Conservation (phyloP, 2,329 filamentous ascomycete genomes). For the Zymoseptoria passerinii region DNA sequence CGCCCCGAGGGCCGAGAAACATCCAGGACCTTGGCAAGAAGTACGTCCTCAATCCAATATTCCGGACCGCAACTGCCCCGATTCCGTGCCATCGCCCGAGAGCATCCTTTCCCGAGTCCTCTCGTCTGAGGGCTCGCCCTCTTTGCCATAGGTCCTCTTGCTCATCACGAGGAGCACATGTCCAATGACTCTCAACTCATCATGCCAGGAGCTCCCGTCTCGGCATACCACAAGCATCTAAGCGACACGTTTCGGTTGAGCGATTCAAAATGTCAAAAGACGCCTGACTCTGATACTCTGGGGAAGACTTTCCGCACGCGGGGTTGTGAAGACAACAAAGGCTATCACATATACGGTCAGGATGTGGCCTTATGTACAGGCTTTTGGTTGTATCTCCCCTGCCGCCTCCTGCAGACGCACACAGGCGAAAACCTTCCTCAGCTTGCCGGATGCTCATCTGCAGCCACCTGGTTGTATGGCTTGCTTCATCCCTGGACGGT, state of each 20-base stretch:
- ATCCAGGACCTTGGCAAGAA: not conserved
- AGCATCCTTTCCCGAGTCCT: not conserved
- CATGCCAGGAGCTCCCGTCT: not conserved
- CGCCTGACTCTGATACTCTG: not conserved
- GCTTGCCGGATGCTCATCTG: not conserved
- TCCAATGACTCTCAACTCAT: not conserved
- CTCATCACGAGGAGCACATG: not conserved
- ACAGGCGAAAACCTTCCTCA: not conserved
- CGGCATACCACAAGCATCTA: not conserved
- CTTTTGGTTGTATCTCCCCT: not conserved
- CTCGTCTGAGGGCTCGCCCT: no score
- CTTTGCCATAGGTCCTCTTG: not conserved
- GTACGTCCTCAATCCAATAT: not conserved
- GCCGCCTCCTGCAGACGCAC: not conserved
- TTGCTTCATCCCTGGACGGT: not conserved
- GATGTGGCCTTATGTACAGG: not conserved
- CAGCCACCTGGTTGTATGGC: not conserved
- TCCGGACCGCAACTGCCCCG: not conserved
- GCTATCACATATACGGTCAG: not conserved
- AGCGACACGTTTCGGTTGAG: not conserved
- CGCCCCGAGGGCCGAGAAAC: not conserved
- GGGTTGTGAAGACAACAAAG: not conserved
- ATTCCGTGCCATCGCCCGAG: not conserved
- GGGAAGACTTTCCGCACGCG: not conserved
- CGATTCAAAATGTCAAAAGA: not conserved